Evolutionary conservation across 2,329 filamentous ascomycete species (phyloP), one percentile per base, ranked within the genome.

Genomic region (Fusarium sp.): DNA sequence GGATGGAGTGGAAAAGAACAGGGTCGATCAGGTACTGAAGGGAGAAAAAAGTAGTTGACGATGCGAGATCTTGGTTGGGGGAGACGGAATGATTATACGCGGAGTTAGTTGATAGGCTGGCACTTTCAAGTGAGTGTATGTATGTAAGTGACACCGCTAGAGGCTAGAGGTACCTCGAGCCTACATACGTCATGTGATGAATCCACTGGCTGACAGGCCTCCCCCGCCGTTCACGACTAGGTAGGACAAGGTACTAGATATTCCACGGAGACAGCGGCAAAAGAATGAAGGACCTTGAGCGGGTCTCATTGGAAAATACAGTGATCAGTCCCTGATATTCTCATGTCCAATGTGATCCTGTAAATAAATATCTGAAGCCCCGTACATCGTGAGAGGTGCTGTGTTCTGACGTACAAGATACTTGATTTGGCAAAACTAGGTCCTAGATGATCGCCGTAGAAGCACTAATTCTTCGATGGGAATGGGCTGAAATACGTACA

Each of bases 171-270:
- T 32, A 35, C 38, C 22, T 50, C n/a, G 30, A 53, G 64, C 32
- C 32, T 35, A 51, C 57, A 55, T 60, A 77, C 75, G 75, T 77
- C 75, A 77, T 77, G 75, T 77, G 75, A 77, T 77, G 60, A 65
- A 69, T 60, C 67, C 67, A 74, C 71, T 72, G 54, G 71, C 54
- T 74, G 45, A 53, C 47, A 72, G 55, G 44, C 61, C 42, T 55
- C 35, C 71, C 67, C 68, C 68, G 60, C 59, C 28, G 63, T 62
- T 60, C 47, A 38, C 38, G 65, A 59, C 42, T 38, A 39, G 55
- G 30, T 38, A 39, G 55, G 30, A 45, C 41, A 38, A 45, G 28
- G 51, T 39, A 39, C 35, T 9, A 18, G 2, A 30, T 32, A 28
- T 38, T 63, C 24, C 28, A 47, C 45, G 48, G 66, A 48, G 47